phyloP scores from a whole-genome alignment of 345 rosid genomes.

The Hirschfeldia incana region DNA sequence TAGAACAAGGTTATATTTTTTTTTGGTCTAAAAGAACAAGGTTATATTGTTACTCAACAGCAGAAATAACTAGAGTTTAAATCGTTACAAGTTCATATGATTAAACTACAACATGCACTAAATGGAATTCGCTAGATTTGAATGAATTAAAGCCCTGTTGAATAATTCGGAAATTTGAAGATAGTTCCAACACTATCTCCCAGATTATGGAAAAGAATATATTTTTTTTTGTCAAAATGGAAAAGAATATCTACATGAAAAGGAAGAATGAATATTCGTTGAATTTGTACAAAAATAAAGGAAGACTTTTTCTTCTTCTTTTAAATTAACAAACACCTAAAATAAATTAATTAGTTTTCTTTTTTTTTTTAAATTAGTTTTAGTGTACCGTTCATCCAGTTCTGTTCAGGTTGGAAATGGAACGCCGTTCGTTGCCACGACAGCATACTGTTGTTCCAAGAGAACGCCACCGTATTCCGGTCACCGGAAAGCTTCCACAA shows the following conservation, averaged over 20 bases:
- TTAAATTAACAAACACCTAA: constrained; percentile 10
- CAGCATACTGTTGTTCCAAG: constrained; percentile 82
- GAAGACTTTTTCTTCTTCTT: constrained; percentile 14
- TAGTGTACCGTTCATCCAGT: constrained; percentile 97
- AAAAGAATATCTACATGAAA: constrained; percentile 5
- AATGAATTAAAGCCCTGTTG: neutral
- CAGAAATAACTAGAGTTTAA: neutral
- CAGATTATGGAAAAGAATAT: constrained; percentile 13
- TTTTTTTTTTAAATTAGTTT: neutral
- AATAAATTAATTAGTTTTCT: neutral
- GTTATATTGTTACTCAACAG: no score
- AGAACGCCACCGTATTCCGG: constrained; percentile 34
- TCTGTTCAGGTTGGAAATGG: constrained; percentile 81
- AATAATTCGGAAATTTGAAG: neutral
- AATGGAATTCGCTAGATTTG: neutral
- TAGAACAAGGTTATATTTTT: constrained; percentile 24
- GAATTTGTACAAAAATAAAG: constrained; percentile 8
- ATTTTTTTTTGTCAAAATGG: neutral
- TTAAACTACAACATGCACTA: neutral
- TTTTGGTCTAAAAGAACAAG: no score
- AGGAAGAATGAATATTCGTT: constrained; percentile 35
- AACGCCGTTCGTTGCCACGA: constrained; percentile 87
- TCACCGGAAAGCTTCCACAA: constrained; percentile 29
- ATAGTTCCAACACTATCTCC: neutral
- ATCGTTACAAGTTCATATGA: neutral